A percentile compares a stretch with the other conserved stretches of the same genome.
phyloP scores from a whole-genome alignment of 108 stramenopile genomes.

The Fistulifera pelliculosa region DNA sequence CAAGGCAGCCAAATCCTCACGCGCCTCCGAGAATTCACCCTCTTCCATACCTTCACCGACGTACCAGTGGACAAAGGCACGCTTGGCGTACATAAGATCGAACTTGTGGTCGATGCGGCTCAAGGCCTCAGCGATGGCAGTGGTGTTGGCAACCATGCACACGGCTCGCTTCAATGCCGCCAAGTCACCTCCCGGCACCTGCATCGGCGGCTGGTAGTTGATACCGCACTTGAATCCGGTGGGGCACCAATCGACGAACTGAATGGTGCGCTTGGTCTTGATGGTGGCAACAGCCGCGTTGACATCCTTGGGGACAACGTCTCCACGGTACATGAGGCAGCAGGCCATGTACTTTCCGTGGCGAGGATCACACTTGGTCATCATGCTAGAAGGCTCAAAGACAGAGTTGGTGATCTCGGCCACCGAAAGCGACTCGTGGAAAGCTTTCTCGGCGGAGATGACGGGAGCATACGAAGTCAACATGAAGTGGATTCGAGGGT shows the following conservation, averaged over 20 bases:
- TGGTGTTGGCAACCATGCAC: constrained; percentile 99
- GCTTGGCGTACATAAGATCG: constrained; percentile 99
- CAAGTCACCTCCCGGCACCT: constrained; percentile 91
- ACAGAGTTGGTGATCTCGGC: constrained; percentile 93
- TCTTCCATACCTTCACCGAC: constrained; percentile 99
- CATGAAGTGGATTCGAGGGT: constrained; percentile 95
- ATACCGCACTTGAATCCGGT: constrained; percentile 99
- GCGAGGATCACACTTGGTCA: constrained; percentile 96
- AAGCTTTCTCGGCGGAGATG: constrained; percentile 86
- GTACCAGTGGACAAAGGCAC: constrained; percentile 99
- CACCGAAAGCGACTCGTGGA: constrained; percentile 89
- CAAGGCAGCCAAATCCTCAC: constrained; percentile 98
- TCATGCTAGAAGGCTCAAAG: constrained; percentile 88
- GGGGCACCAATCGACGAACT: constrained; percentile 96
- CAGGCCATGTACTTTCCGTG: constrained; percentile 99
- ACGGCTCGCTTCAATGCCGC: constrained; percentile 95
- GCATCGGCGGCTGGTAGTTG: constrained; percentile 96
- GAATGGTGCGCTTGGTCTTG: constrained; percentile 94
- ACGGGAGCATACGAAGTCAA: constrained; percentile 91
- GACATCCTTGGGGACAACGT: constrained; percentile 92
- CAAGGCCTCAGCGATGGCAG: constrained; percentile 97
- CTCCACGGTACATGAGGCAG: constrained; percentile 95
- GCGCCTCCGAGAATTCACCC: constrained; percentile 98
- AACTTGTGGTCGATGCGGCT: constrained; percentile 99
- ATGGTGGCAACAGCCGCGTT: constrained; percentile 89